Base-by-base conservation (phyloP, 208 protist species). In the Acanthamoeba lenticulata region DNA sequence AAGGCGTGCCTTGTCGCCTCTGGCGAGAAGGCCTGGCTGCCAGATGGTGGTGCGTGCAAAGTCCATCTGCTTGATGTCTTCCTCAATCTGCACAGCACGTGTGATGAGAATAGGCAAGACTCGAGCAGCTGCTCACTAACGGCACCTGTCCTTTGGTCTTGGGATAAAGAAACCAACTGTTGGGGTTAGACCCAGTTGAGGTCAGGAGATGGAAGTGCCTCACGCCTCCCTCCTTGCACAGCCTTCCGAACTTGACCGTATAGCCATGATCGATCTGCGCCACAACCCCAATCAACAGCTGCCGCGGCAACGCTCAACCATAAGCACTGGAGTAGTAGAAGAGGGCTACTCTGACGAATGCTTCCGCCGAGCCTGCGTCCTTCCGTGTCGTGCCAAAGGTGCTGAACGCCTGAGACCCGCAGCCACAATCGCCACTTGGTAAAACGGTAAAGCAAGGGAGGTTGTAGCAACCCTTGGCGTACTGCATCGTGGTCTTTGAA, bases 161-260 rank as follows among this genome's bases (percentile, higher is more conserved):
- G 55, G 90, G 32, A 49, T 96, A 96, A 13, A 95, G 42, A 32
- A 96, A 96, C 94, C 94, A 96, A 44, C 90, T 94, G 36, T 95
- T 94, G 21, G 65, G 32, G 62, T 94, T 95, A 27, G 95, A 11
- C n/a, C 94, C 95, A 0, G 4, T 19, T 17, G 60, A 90, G 13
- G 94, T 83, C 17, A 96, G 44, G 27, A 95, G 65, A 69, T 95
- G 88, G 42, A 95, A 92, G 24, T 60, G 44, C 11, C 83, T 65
- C 45, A 95, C 49, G 47, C 52, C 52, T 1, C 62, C 29, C 45
- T 95, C 91, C 52, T 95, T 95, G 42, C 69, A 42, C 1, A 95
- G 21, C 13, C 45, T 7, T 7, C 74, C 36, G 55, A 95, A 95
- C 27, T 72, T 7, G 24, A 79, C n/a, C 6, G 13, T 44, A 29